Percentiles rank a stretch among this genome's conserved stretches.
Evolutionary conservation across 2,329 filamentous ascomycete species (phyloP).

Genomic region (Arthrobotrys megalospora): DNA sequence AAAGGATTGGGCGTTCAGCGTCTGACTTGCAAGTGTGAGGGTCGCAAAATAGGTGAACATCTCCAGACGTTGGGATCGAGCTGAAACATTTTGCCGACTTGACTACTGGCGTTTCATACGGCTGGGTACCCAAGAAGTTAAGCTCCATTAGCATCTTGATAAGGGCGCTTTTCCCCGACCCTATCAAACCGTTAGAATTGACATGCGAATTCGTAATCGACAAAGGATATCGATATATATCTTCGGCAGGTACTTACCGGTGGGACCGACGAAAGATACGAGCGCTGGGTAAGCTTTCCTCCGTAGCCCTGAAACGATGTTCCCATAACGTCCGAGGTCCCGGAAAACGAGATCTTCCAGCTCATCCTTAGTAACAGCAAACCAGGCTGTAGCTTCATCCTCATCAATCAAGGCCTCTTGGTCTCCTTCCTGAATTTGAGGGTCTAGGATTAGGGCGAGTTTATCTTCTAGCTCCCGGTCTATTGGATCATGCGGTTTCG

Average conservation of each 20-base stretch:
- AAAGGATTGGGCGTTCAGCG: constrained; percentile 59
- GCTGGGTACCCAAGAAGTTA: background rate
- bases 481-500: constrained; percentile 59
- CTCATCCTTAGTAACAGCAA: constrained; percentile 61
- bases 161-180: constrained; percentile 63
- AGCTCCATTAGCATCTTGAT: constrained; percentile 63
- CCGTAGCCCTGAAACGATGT: constrained; percentile 34
- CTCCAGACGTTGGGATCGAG: constrained; percentile 60
- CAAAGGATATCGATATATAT: background rate
- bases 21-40: constrained; percentile 58
- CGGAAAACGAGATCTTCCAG: constrained; percentile 42
- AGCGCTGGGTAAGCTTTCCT: constrained; percentile 61
- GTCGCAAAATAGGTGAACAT: constrained; percentile 63
- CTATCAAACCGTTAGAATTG: constrained; percentile 12
- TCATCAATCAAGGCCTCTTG: constrained; percentile 41
- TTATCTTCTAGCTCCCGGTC: constrained; percentile 59
- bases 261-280: constrained; percentile 63
- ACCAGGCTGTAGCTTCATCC: constrained; percentile 63
- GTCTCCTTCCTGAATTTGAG: constrained; percentile 38
- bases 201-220: too few relatives aligned
- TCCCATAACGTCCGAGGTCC: constrained; percentile 41
- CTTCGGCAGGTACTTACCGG: constrained; percentile 39
- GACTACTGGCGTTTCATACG: constrained; percentile 62
- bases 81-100: constrained; percentile 43
- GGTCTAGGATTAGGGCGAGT: constrained; percentile 59